Evolutionary conservation across 23 red algal genomes (phyloP).

Genomic region (Gracilaria gracilis): DNA sequence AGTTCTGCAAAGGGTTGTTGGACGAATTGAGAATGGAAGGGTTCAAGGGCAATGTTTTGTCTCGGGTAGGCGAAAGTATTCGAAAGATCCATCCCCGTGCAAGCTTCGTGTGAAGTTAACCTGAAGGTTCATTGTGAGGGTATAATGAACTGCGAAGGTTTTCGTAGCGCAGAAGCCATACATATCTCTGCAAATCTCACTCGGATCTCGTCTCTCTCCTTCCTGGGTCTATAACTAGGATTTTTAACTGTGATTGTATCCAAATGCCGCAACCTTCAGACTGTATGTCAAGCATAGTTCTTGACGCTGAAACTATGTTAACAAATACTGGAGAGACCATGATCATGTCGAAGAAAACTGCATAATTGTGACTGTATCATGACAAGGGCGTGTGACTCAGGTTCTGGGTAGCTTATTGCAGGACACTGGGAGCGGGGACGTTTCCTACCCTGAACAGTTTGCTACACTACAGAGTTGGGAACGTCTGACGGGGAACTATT

Average conservation of each 20-base stretch:
- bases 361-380: not conserved
- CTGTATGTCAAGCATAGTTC: not conserved
- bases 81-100: constrained; percentile 39
- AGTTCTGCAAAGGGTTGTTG: constrained; percentile 27
- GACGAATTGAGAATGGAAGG: constrained; percentile 38
- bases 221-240: not conserved
- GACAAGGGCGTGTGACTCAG: not conserved
- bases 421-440: not conserved
- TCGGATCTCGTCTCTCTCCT: not conserved
- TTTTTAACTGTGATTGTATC: not conserved
- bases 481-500: not conserved
- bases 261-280: not conserved
- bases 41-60: constrained; percentile 31
- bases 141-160: not conserved
- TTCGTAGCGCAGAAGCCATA: not conserved
- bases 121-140: not conserved
- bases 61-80: constrained; percentile 23
- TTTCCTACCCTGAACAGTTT: too few relatives aligned
- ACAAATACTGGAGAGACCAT: not conserved
- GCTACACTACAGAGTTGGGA: not conserved
- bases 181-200: not conserved
- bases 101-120: constrained; percentile 10
- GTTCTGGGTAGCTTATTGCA: not conserved
- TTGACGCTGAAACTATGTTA: not conserved
- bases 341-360: not conserved